phyloP scores from a whole-genome alignment of 495 filamentous ascomycete species.

The Talaromyces proteolyticus region DNA sequence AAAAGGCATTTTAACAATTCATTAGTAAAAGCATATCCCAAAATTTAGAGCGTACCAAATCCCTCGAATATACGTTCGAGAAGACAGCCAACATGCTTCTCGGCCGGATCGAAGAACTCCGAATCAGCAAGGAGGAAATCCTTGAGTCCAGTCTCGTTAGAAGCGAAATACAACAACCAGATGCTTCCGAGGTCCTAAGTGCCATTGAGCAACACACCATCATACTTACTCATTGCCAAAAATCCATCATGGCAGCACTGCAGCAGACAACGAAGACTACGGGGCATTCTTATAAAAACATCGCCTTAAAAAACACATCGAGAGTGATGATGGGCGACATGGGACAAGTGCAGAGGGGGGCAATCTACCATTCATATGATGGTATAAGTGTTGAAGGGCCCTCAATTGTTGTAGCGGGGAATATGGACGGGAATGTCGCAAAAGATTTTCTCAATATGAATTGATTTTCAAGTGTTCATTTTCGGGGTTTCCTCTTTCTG shows the following conservation, averaged over 20 bases:
- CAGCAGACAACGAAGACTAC: not conserved
- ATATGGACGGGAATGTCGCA: not conserved
- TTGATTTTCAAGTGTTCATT: too few species aligned
- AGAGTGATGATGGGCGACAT: not conserved
- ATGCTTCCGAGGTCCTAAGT: not conserved
- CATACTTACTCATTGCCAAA: not conserved
- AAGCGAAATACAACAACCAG: not conserved
- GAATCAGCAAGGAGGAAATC: not conserved
- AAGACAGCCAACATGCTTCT: not conserved
- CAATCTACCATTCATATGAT: not conserved
- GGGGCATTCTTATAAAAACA: not conserved
- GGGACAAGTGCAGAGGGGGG: not conserved
- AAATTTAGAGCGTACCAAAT: not conserved
- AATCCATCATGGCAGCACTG: not conserved
- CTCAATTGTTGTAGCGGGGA: not conserved
- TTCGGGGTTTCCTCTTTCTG: too few species aligned
- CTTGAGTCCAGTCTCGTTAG: not conserved
- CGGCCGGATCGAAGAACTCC: not conserved
- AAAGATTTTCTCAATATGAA: not conserved
- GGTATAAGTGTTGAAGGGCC: not conserved
- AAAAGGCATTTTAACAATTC: too few species aligned
- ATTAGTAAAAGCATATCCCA: not conserved
- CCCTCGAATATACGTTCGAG: not conserved
- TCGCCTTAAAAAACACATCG: not conserved
- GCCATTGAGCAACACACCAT: not conserved